A percentile compares a stretch with the other conserved stretches of the same genome.
These are phyloP conservation scores for Thalia dealbata DNA, from an alignment of 176 grass and related monocot species.

Conservation along the genomic window DNA sequence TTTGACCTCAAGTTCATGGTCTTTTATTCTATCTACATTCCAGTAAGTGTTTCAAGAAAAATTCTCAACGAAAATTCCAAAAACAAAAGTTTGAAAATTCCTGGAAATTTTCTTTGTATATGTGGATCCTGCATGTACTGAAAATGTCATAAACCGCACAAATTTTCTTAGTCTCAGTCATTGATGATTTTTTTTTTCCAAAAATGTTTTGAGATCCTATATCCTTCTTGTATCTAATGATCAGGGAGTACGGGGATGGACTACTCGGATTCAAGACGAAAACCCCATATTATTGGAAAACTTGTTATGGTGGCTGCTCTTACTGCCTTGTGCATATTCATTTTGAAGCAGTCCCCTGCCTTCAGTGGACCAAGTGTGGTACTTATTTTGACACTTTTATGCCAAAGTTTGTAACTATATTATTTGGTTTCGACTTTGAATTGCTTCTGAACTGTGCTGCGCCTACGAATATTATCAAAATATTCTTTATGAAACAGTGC, in stretches of 20 bases:
- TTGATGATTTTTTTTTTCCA: slow-evolving; percentile 15
- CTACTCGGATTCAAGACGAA: slow-evolving; percentile 75
- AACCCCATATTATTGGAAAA: slow-evolving; percentile 74
- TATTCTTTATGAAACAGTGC: background rate
- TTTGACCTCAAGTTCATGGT: background rate
- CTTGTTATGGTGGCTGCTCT: slow-evolving; percentile 47
- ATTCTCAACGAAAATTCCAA: background rate
- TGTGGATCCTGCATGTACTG: too few relatives aligned
- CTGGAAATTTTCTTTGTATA: too few relatives aligned
- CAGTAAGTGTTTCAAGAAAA: background rate
- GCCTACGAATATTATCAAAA: too few relatives aligned
- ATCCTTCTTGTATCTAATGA: slow-evolving; percentile 9
- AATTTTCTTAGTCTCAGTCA: background rate
- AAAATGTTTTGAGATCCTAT: slow-evolving; percentile 15
- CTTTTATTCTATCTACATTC: background rate
- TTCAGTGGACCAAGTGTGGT: slow-evolving; percentile 71
- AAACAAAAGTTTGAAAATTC: too few relatives aligned
- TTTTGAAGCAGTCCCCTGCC: slow-evolving; percentile 91
- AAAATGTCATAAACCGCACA: too few relatives aligned
- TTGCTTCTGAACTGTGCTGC: background rate
- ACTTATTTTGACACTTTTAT: slow-evolving; percentile 16
- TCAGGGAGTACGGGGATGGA: slow-evolving; percentile 59
- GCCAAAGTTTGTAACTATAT: background rate
- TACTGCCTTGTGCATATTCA: slow-evolving; percentile 71
- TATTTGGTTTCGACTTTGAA: background rate